phyloP scores from a whole-genome alignment of 306 rosid genomes.

The Quercus rubra region DNA sequence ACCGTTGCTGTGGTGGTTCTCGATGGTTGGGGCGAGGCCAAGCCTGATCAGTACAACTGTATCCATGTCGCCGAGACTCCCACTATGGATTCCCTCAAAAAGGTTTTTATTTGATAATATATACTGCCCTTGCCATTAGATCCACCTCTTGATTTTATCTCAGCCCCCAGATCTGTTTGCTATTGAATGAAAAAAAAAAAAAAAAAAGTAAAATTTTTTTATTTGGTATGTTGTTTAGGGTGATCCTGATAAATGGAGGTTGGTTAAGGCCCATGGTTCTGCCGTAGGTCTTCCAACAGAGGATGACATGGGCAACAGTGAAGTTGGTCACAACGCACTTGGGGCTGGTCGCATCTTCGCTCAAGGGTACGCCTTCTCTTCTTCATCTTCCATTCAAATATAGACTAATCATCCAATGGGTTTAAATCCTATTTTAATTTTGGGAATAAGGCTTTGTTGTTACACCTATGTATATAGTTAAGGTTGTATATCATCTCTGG shows the following conservation, averaged over 20 bases:
- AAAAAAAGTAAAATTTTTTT: too few relatives aligned
- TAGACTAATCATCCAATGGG: too few relatives aligned
- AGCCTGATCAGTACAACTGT: conserved; percentile 67
- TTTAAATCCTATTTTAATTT: too few relatives aligned
- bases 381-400: neutral
- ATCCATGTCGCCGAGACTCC: conserved; percentile 91
- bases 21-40: conserved; percentile 99
- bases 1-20: conserved; percentile 65
- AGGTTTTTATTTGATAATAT: conserved; percentile 27
- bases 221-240: conserved; percentile 37
- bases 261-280: conserved; percentile 87
- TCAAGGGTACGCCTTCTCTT: conserved; percentile 63
- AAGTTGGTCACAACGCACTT: conserved; percentile 97
- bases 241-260: conserved; percentile 85
- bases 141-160: too few relatives aligned
- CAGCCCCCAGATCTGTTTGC: too few relatives aligned
- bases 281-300: conserved; percentile 96
- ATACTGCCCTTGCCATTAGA: neutral
- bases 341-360: conserved; percentile 98
- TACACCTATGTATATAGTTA: too few relatives aligned
- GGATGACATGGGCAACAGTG: conserved; percentile 99
- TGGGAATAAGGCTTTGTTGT: too few relatives aligned
- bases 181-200: too few relatives aligned
- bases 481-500: neutral
- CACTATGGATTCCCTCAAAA: conserved; percentile 88